Conservation (phyloP, 2,329 filamentous ascomycete species). For the Parastagonospora nodorum region DNA sequence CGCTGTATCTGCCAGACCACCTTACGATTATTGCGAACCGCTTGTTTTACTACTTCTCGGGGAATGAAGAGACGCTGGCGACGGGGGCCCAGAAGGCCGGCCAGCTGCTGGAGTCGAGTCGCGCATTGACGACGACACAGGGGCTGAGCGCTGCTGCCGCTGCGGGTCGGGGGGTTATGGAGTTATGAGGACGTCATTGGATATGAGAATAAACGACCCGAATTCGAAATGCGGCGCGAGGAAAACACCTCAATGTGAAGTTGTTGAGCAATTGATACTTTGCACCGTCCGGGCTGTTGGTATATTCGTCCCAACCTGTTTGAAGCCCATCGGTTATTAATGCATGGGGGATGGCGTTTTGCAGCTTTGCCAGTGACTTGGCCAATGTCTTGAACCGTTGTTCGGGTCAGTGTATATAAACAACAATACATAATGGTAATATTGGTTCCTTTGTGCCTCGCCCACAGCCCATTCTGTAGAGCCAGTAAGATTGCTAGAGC, state of each 20-base stretch:
- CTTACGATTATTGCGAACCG: constrained; percentile 79
- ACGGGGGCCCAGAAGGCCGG: constrained; percentile 19
- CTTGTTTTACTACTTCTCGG: constrained; percentile 93
- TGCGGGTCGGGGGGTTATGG: constrained; percentile 26
- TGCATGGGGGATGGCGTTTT: not conserved
- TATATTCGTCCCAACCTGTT: not conserved
- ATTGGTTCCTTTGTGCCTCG: not conserved
- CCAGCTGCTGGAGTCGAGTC: constrained; percentile 10
- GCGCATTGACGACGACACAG: constrained; percentile 7
- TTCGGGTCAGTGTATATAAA: not conserved
- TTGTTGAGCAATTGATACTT: no score
- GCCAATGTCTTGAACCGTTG: not conserved
- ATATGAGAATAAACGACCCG: not conserved
- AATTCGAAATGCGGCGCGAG: no score
- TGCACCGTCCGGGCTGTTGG: not conserved
- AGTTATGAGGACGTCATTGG: constrained; percentile 13
- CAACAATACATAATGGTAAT: constrained; percentile 12
- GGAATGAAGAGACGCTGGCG: constrained; percentile 62
- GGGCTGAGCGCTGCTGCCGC: constrained; percentile 8
- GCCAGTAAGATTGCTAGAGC: no score
- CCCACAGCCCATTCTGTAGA: no score
- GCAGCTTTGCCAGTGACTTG: not conserved
- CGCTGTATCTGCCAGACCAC: constrained; percentile 93
- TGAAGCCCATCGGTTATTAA: not conserved
- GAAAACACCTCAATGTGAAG: no score